Percentiles rank a stretch among this genome's conserved stretches.
Evolutionary conservation across 1,284 basidiomycete genomes (phyloP).

Genomic region (Sanghuangporus sanghuang): DNA sequence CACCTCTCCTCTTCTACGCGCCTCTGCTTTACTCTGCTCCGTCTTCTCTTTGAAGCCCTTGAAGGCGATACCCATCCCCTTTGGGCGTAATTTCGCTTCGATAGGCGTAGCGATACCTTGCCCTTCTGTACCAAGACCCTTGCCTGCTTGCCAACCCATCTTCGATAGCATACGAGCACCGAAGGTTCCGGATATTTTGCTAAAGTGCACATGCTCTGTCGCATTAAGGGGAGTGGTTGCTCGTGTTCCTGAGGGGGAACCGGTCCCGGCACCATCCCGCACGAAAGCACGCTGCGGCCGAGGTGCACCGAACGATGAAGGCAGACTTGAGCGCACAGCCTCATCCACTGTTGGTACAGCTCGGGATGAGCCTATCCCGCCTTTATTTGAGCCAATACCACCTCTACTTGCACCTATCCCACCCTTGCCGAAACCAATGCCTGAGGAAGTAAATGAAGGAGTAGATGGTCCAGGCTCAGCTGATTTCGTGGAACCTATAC

Average conservation of each 20-base stretch:
- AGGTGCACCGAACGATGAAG: constrained; percentile 39
- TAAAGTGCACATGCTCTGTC: constrained; percentile 73
- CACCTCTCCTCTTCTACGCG: constrained; percentile 64
- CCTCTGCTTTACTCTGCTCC: constrained; percentile 83
- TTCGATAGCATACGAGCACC: constrained; percentile 89
- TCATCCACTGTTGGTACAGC: constrained; percentile 12
- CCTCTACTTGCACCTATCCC: constrained; percentile 25
- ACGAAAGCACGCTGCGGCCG: constrained; percentile 50
- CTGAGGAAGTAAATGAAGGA: constrained; percentile 14
- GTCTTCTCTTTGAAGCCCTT: constrained; percentile 86
- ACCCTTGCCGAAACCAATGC: constrained; percentile 11
- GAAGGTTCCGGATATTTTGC: constrained; percentile 68
- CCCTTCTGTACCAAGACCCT: constrained; percentile 74
- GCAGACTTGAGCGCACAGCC: constrained; percentile 28
- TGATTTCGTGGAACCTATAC: constrained; percentile 39
- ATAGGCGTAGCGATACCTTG: constrained; percentile 88
- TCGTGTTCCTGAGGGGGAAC: constrained; percentile 37
- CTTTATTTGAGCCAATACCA: constrained; percentile 32
- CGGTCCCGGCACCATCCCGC: constrained; percentile 34
- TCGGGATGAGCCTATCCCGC: constrained; percentile 32
- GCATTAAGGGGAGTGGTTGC: constrained; percentile 51
- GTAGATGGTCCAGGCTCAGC: constrained; percentile 21
- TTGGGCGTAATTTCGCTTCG: constrained; percentile 78
- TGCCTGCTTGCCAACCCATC: constrained; percentile 89
- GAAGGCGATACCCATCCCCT: constrained; percentile 82